phyloP scores from a whole-genome alignment of 1,284 basidiomycete species.

The Abortiporus biennis region DNA sequence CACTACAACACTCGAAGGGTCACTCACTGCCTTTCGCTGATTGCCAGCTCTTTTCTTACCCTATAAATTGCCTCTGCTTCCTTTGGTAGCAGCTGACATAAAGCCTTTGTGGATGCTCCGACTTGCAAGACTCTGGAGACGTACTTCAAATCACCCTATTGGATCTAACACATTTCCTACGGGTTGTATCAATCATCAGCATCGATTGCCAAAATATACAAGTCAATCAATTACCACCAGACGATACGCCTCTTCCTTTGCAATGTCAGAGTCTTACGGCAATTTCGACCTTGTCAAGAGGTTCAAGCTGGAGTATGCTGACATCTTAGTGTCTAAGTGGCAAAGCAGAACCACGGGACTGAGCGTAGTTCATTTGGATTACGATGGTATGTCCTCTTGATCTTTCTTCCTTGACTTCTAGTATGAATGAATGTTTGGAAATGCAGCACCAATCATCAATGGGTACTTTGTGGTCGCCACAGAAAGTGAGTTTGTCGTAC shows the following conservation, averaged over 20 bases:
- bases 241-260: background rate
- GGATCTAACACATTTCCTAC: background rate
- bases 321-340: constrained; percentile 82
- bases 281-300: constrained; percentile 79
- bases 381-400: constrained; percentile 54
- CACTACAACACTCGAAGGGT: background rate
- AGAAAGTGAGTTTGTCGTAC: constrained; percentile 60
- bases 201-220: background rate
- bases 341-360: constrained; percentile 74
- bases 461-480: constrained; percentile 92
- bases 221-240: background rate
- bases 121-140: constrained; percentile 7
- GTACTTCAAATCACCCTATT: background rate
- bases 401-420: background rate
- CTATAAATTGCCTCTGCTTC: background rate
- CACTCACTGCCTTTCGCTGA: background rate
- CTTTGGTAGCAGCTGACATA: background rate
- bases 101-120: constrained; percentile 10
- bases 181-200: too few relatives aligned
- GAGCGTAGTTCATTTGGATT: constrained; percentile 76
- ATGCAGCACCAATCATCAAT: constrained; percentile 79
- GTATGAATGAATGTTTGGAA: background rate
- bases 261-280: constrained; percentile 31
- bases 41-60: background rate
- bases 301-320: constrained; percentile 69